These are phyloP conservation scores for Mimosa pudica DNA, from an alignment of 306 rosid genomes.

Conservation along the genomic window DNA sequence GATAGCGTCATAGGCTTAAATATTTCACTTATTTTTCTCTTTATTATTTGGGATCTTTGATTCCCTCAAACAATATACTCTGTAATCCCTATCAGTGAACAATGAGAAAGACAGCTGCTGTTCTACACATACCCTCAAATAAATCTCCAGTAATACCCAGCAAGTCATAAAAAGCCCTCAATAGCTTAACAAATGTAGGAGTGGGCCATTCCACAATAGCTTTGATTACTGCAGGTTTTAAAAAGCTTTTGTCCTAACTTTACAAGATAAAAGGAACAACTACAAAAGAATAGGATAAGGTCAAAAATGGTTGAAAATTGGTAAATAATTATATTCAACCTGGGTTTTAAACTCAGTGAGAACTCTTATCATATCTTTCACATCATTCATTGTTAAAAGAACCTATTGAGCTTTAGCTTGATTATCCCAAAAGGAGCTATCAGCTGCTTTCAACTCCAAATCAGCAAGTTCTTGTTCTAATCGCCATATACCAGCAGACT, in stretches of 20 bases:
- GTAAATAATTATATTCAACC: conserved; percentile 47
- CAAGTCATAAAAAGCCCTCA: too few species aligned
- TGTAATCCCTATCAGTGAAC: neutral
- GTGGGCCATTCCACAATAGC: too few species aligned
- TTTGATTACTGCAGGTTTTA: too few species aligned
- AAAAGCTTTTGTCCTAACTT: neutral
- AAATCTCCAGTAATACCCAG: too few species aligned
- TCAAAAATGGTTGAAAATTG: conserved; percentile 10
- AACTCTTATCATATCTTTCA: conserved; percentile 79
- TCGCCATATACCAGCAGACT: conserved; percentile 62
- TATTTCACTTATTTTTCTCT: neutral
- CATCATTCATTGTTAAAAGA: conserved; percentile 70
- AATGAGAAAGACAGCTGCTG: too few species aligned
- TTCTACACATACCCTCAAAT: too few species aligned
- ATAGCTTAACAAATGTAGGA: too few species aligned
- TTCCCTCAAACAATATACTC: neutral
- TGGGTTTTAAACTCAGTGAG: conserved; percentile 72
- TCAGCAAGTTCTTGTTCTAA: conserved; percentile 65
- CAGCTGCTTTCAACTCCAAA: conserved; percentile 78
- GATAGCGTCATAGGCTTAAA: neutral
- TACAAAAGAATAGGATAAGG: neutral
- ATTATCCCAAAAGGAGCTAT: conserved; percentile 79
- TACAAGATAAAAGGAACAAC: neutral
- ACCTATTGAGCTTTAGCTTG: conserved; percentile 78
- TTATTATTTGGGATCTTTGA: neutral